A percentile compares a stretch with the other conserved stretches of the same genome.
Evolutionary conservation across 2,329 filamentous ascomycete species (phyloP).

Genomic region (Cadophora luteo-olivacea): DNA sequence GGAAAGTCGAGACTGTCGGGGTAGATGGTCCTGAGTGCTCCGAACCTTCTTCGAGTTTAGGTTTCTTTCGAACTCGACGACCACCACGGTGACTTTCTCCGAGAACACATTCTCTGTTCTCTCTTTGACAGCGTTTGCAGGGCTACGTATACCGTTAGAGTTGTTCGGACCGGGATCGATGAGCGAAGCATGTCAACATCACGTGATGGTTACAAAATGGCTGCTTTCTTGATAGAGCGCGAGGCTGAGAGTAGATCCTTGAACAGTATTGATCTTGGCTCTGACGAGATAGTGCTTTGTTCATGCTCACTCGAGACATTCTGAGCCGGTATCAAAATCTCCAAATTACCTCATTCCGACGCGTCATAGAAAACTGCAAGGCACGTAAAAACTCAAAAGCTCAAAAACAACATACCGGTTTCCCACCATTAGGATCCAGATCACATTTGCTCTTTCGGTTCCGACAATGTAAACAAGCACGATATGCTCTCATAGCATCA

Average conservation of each 20-base stretch:
- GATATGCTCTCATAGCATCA: conserved; percentile 44
- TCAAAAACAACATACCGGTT: conserved; percentile 38
- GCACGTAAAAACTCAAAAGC: background rate
- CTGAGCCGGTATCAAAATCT: background rate
- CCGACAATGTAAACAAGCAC: conserved; percentile 44
- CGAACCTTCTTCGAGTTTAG: conserved; percentile 36
- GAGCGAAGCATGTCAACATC: background rate
- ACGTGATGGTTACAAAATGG: background rate
- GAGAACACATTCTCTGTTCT: conserved; percentile 42
- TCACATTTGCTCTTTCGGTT: conserved; percentile 45
- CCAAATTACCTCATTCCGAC: background rate
- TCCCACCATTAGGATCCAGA: conserved; percentile 41
- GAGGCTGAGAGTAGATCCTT: background rate
- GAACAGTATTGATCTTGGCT: background rate
- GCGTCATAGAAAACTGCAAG: background rate
- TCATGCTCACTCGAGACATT: background rate
- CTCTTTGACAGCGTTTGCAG: conserved; percentile 44
- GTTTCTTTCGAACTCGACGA: conserved; percentile 43
- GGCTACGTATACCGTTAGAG: conserved; percentile 35
- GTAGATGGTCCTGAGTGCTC: background rate
- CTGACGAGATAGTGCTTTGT: background rate
- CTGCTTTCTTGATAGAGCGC: background rate
- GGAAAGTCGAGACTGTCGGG: background rate
- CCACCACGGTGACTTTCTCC: conserved; percentile 45
- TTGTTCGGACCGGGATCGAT: background rate